Evolutionary conservation across 1,139 yeast genomes (phyloP).

Genomic region (Nakaseomyces glabratus): DNA sequence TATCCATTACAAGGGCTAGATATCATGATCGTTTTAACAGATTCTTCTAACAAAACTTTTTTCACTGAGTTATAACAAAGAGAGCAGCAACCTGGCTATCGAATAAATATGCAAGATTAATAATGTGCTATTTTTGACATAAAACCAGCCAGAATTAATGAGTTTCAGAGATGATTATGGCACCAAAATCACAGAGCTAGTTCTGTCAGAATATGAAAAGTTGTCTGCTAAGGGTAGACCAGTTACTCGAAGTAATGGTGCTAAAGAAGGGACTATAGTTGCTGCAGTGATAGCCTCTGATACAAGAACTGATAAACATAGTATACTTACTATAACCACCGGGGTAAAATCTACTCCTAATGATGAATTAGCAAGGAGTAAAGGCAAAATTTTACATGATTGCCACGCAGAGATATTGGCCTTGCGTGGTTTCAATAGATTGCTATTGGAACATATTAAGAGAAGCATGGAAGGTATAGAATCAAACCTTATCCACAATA

Average conservation of each 20-base stretch:
- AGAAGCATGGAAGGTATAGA: conserved; percentile 2
- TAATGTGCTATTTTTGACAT: too few relatives aligned
- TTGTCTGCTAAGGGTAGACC: conserved; percentile 50
- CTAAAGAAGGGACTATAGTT: conserved; percentile 73
- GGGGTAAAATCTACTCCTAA: conserved; percentile 79
- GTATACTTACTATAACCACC: conserved; percentile 52
- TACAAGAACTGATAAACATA: conserved; percentile 15
- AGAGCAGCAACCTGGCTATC: too few relatives aligned
- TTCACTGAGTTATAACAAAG: too few relatives aligned
- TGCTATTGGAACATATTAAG: conserved; percentile 19
- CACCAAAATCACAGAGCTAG: too few relatives aligned
- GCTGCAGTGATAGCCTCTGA: conserved; percentile 58
- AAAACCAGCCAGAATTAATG: too few relatives aligned
- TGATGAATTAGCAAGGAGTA: conserved; percentile 32
- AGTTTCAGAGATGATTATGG: too few relatives aligned
- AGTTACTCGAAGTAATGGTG: conserved; percentile 47
- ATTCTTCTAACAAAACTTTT: too few relatives aligned
- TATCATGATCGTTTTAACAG: too few relatives aligned
- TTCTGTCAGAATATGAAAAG: conserved; percentile 28
- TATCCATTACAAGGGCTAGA: too few relatives aligned
- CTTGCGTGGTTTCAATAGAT: conserved; percentile 53
- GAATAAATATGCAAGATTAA: too few relatives aligned
- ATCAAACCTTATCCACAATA: not conserved
- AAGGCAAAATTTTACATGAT: conserved; percentile 69
- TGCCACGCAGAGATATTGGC: conserved; percentile 81